Percentiles rank a stretch among this genome's conserved stretches.
Evolutionary conservation across 257 asterid genomes (phyloP).

Genomic region (Pogostemon cablin): DNA sequence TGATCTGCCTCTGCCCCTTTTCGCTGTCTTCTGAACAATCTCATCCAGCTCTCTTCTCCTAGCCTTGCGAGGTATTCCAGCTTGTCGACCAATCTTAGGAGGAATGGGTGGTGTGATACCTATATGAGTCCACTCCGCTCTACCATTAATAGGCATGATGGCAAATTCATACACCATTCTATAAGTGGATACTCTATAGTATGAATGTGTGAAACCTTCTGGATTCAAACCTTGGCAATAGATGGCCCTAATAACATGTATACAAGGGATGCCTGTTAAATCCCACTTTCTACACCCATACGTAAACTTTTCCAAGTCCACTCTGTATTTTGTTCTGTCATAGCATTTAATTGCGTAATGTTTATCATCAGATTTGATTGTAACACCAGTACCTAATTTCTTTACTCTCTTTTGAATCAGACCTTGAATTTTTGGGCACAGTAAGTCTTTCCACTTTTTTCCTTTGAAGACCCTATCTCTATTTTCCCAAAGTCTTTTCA

Average conservation of each 20-base stretch:
- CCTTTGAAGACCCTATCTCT: background rate
- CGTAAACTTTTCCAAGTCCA: background rate
- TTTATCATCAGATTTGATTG: background rate
- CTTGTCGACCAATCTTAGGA: background rate
- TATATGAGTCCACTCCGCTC: background rate
- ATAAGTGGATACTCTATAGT: background rate
- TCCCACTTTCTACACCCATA: conserved; percentile 7
- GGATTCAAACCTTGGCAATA: background rate
- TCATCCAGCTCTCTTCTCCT: conserved; percentile 6
- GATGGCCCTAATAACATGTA: background rate
- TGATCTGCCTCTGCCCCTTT: background rate
- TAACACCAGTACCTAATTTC: background rate
- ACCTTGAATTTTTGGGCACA: background rate
- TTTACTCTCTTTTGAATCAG: background rate
- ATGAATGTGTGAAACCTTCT: background rate
- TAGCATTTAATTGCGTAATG: background rate
- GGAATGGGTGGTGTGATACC: background rate
- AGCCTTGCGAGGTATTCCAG: background rate
- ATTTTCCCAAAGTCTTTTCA: background rate
- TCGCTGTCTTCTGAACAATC: background rate
- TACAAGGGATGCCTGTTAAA: background rate
- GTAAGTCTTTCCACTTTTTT: background rate
- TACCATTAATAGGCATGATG: background rate
- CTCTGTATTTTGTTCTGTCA: background rate
- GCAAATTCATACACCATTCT: background rate